Base-by-base conservation (phyloP, 768 basidiomycete species). In the Suillus placidus region DNA sequence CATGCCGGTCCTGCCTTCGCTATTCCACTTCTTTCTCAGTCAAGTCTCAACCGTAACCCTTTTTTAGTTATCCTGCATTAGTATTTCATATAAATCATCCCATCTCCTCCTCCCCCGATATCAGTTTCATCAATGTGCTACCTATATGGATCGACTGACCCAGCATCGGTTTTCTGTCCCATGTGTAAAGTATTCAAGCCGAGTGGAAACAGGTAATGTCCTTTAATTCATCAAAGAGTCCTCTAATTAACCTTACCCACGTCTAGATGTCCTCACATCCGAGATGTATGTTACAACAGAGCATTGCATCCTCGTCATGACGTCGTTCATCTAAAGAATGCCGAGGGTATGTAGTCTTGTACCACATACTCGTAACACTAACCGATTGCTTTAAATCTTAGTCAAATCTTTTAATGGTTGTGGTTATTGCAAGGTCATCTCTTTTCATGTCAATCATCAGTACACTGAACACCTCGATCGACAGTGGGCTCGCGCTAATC, bases 361-460 rank as follows among this genome's bases (percentile, higher is more conserved):
- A 34, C 5, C 0, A 10, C 30, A 20, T 54, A 20, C 20, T 58
- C 66, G 32, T 65, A 34, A 51, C 66, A 63, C 67, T 71, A 47
- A 62, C 62, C 70, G 63, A 71, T 70, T 64, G 71, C 68, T 62
- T 65, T 23, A 63, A 45, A 66, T 52, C 65, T 69, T 74, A 92
- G 91, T 94, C 70, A 87, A 90, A 73, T 86, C 87, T 42, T 93
- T 93, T 82, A 92, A 90, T 71, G 91, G 92, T 58, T 94, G 93
- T 75, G 93, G 93, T 30, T 95, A 87, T 77, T 95, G 93, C 89
- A 95, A 94, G 88, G 93, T 93, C 66, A 77, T 75, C 32, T 14
- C 64, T 69, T 42, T 54, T 66, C 40, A 61, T 60, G 61, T 67
- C 43, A 62, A 66, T 63, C 62, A 55, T 49, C 70, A 69, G 67